A percentile compares a stretch with the other conserved stretches of the same genome.
These are phyloP conservation scores for Zymoseptoria pseudotritici DNA, from an alignment of 2,329 filamentous ascomycete species.

Conservation along the genomic window DNA sequence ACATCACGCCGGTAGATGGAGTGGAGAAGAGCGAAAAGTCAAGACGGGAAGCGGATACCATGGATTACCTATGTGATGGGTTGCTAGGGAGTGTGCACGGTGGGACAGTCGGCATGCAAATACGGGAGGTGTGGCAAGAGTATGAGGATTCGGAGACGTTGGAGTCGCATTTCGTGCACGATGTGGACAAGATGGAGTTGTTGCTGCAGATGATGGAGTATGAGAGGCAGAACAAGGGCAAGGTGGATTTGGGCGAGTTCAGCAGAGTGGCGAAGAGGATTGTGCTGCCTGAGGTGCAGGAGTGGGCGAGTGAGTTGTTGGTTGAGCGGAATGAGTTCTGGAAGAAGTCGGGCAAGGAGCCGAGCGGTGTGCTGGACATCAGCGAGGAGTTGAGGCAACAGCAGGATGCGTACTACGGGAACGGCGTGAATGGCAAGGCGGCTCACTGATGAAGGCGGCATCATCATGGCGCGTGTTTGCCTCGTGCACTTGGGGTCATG, in stretches of 20 bases:
- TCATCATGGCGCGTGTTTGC: neutral
- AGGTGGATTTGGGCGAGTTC: slow-evolving; percentile 78
- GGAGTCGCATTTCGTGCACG: slow-evolving; percentile 86
- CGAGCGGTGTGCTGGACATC: slow-evolving; percentile 19
- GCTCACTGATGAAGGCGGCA: neutral
- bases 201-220: slow-evolving; percentile 95
- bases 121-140: slow-evolving; percentile 82
- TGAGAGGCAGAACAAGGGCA: slow-evolving; percentile 61
- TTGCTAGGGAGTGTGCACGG: slow-evolving; percentile 69
- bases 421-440: slow-evolving; percentile 7
- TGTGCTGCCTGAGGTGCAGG: slow-evolving; percentile 66
- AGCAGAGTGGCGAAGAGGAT: slow-evolving; percentile 68
- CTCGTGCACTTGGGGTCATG: neutral
- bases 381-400: slow-evolving; percentile 22
- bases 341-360: slow-evolving; percentile 36
- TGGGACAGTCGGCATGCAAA: slow-evolving; percentile 60
- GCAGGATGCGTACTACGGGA: slow-evolving; percentile 32
- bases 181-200: slow-evolving; percentile 95
- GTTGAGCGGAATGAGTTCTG: slow-evolving; percentile 69
- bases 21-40: slow-evolving; percentile 83
- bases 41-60: slow-evolving; percentile 76
- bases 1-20: slow-evolving; percentile 89
- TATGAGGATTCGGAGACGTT: slow-evolving; percentile 82
- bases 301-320: slow-evolving; percentile 71
- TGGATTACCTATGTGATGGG: slow-evolving; percentile 76